These are phyloP conservation scores for Serpula lacrymans DNA, from an alignment of 768 basidiomycete genomes.

Conservation along the genomic window DNA sequence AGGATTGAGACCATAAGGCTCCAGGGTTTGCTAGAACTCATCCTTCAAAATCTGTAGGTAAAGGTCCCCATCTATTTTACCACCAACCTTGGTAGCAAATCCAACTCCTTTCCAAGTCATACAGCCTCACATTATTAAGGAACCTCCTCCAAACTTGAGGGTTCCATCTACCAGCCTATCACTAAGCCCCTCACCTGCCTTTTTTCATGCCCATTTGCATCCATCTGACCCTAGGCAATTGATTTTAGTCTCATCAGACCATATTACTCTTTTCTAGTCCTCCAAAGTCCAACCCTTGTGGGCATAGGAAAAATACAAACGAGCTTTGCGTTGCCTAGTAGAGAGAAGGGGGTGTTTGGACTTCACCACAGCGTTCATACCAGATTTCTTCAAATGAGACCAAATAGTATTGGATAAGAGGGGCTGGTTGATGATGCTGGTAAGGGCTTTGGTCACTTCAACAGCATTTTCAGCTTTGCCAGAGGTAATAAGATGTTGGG, in stretches of 20 bases:
- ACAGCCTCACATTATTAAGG: slow-evolving; percentile 16
- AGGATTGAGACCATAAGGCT: too few species aligned
- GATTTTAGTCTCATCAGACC: slow-evolving; percentile 19
- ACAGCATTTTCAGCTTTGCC: too few species aligned
- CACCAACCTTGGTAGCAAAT: slow-evolving; percentile 7
- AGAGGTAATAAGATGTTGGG: too few species aligned
- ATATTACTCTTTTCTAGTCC: slow-evolving; percentile 17
- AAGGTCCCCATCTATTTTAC: slow-evolving; percentile 12
- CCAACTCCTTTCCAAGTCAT: slow-evolving; percentile 19
- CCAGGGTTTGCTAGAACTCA: too few species aligned
- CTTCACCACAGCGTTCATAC: too few species aligned
- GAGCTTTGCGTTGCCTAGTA: too few species aligned
- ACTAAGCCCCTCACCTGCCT: slow-evolving; percentile 5
- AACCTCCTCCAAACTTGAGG: slow-evolving; percentile 11
- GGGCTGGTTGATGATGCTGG: too few species aligned
- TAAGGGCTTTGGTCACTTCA: too few species aligned
- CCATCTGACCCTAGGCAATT: slow-evolving; percentile 17
- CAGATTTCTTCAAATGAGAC: too few species aligned
- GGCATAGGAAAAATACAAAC: too few species aligned
- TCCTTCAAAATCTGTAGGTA: slow-evolving; percentile 12
- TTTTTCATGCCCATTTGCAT: slow-evolving; percentile 11
- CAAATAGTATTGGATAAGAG: too few species aligned
- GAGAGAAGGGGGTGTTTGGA: too few species aligned
- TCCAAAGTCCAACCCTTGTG: slow-evolving; percentile 15
- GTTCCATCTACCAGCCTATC: slow-evolving; percentile 4